phyloP scores from a whole-genome alignment of 805 yeast species.

The Myxozyma neglecta region DNA sequence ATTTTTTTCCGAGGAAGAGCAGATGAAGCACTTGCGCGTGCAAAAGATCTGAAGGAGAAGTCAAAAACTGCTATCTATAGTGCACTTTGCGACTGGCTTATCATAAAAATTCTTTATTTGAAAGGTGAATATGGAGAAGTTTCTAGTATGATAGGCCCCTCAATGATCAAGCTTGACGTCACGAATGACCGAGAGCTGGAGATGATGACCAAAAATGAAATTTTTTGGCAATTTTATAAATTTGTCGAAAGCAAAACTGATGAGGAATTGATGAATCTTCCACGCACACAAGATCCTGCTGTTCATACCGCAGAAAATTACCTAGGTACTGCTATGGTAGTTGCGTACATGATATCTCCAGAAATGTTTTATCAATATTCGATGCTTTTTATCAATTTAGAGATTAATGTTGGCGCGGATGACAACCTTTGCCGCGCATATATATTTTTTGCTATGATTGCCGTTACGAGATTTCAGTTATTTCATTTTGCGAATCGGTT shows the following conservation, averaged over 20 bases:
- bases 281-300: neutral
- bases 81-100: conserved; percentile 7
- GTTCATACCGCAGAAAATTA: neutral
- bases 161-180: conserved; percentile 8
- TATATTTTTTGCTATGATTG: conserved; percentile 22
- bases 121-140: conserved; percentile 10
- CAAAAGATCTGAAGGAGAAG: neutral
- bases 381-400: conserved; percentile 4
- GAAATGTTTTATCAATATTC: conserved; percentile 9
- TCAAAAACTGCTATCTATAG: neutral
- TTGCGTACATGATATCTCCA: conserved; percentile 17
- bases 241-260: conserved; percentile 14
- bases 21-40: conserved; percentile 2
- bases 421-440: conserved; percentile 21
- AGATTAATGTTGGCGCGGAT: conserved; percentile 18
- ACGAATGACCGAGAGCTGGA: neutral
- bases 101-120: conserved; percentile 7
- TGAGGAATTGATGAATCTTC: conserved; percentile 17
- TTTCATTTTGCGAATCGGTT: conserved; percentile 16
- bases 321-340: conserved; percentile 6
- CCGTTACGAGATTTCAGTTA: conserved; percentile 16
- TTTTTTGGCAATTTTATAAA: conserved; percentile 15
- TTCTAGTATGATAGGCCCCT: neutral
- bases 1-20: conserved; percentile 17
- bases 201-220: neutral